These are phyloP conservation scores for Moringa oleifera DNA, from an alignment of 345 rosid genomes.

Conservation along the genomic window DNA sequence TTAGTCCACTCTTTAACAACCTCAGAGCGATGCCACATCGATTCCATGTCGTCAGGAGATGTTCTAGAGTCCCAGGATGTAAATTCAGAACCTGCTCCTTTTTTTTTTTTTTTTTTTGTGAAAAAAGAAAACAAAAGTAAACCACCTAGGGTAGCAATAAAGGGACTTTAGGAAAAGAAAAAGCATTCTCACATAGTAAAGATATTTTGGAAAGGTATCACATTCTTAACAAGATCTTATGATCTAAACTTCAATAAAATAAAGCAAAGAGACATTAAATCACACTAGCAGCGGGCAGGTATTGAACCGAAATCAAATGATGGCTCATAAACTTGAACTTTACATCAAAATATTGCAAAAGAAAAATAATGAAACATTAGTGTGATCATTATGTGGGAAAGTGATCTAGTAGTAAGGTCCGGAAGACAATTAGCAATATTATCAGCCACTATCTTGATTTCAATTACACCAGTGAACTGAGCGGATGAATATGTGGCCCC, in stretches of 20 bases:
- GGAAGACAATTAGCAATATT: too few species aligned
- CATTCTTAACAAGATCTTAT: neutral
- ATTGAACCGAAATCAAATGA: neutral
- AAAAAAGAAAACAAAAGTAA: constrained; percentile 15
- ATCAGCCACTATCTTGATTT: too few species aligned
- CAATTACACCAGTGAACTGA: too few species aligned
- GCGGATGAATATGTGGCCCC: too few species aligned
- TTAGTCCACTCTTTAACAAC: constrained; percentile 74
- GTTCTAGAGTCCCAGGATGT: constrained; percentile 63
- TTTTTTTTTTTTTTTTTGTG: too few species aligned
- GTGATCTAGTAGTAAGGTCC: neutral
- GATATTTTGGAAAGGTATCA: too few species aligned
- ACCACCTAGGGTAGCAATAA: constrained; percentile 3
- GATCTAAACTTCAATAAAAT: neutral
- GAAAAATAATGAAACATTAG: too few species aligned
- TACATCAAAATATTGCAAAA: too few species aligned
- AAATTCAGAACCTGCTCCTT: constrained; percentile 34
- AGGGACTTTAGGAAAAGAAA: neutral
- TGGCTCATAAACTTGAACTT: neutral
- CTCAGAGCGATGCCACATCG: constrained; percentile 72
- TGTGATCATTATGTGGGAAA: neutral
- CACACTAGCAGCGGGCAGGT: neutral
- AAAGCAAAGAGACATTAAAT: neutral
- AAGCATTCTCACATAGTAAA: neutral
- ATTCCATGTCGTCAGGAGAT: constrained; percentile 81